These are phyloP conservation scores for Lentinus brumalis DNA, from an alignment of 768 basidiomycete genomes.

Conservation along the genomic window DNA sequence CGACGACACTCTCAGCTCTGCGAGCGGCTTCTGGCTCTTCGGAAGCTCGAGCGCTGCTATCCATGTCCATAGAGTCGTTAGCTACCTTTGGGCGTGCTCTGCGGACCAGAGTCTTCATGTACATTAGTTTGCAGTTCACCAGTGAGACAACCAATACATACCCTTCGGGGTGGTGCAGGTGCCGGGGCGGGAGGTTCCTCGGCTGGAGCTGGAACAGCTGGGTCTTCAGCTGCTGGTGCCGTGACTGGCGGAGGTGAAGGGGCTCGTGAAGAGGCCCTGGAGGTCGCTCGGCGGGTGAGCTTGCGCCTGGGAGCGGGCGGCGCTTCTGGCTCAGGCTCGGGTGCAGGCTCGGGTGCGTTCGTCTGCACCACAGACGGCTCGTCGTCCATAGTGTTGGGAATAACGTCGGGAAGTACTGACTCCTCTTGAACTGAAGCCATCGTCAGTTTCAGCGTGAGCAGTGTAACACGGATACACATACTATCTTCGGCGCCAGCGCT, in stretches of 20 bases:
- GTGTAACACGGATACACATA: background rate
- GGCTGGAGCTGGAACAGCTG: conserved; percentile 9
- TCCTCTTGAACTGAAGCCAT: conserved; percentile 19
- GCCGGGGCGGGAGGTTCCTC: conserved; percentile 28
- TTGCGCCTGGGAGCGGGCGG: conserved; percentile 21
- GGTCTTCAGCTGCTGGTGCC: background rate
- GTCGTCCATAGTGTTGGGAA: conserved; percentile 54
- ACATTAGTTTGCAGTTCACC: conserved; percentile 29
- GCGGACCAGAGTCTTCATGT: conserved; percentile 43
- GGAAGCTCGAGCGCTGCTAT: background rate
- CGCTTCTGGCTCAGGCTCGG: background rate
- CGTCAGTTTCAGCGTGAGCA: background rate
- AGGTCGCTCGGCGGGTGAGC: conserved; percentile 41
- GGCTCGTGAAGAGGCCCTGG: conserved; percentile 44
- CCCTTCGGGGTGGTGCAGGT: conserved; percentile 32
- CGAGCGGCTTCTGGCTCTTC: background rate
- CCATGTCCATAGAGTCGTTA: conserved; percentile 43
- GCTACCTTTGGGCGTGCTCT: conserved; percentile 43
- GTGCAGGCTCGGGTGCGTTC: background rate
- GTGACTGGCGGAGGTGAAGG: conserved; percentile 27
- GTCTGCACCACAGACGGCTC: conserved; percentile 45
- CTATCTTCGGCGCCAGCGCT: conserved; percentile 34
- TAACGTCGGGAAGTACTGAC: conserved; percentile 48
- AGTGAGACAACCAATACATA: background rate
- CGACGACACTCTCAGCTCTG: background rate